Evolutionary conservation across 352 stramenopile genomes (phyloP).

Genomic region (Globisporangium perplexum): DNA sequence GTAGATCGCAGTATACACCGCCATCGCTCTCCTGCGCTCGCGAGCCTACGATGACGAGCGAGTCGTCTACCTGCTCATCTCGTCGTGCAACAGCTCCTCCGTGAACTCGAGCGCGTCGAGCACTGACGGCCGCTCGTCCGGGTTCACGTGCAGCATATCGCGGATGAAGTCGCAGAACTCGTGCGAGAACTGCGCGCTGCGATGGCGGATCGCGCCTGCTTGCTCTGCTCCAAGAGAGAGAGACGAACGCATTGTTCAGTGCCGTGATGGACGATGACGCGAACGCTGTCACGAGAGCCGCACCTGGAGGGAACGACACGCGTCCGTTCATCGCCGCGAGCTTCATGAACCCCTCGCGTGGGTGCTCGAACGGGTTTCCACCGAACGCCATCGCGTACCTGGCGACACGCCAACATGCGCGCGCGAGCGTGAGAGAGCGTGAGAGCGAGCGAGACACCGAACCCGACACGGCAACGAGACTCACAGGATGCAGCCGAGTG

Average conservation of each 20-base stretch:
- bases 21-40: background rate
- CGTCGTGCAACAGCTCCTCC: constrained; percentile 67
- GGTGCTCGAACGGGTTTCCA: constrained; percentile 72
- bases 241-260: background rate
- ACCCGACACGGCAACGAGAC: constrained; percentile 3
- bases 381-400: constrained; percentile 86
- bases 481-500: constrained; percentile 76
- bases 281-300: no score
- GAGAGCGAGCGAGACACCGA: background rate
- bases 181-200: constrained; percentile 56
- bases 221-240: constrained; percentile 28
- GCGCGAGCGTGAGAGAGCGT: background rate
- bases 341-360: constrained; percentile 82
- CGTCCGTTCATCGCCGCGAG: constrained; percentile 73
- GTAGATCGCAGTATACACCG: background rate
- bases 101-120: constrained; percentile 80
- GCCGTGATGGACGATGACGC: no score
- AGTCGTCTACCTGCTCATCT: constrained; percentile 34
- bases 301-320: constrained; percentile 69
- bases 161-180: constrained; percentile 88
- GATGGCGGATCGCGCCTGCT: constrained; percentile 55
- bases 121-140: constrained; percentile 71
- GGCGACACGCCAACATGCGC: background rate
- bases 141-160: constrained; percentile 82
- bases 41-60: background rate